Base-by-base conservation (phyloP, 225 moss, liverwort and hornwort genomes). In the Physcomitrellopsis africana region DNA sequence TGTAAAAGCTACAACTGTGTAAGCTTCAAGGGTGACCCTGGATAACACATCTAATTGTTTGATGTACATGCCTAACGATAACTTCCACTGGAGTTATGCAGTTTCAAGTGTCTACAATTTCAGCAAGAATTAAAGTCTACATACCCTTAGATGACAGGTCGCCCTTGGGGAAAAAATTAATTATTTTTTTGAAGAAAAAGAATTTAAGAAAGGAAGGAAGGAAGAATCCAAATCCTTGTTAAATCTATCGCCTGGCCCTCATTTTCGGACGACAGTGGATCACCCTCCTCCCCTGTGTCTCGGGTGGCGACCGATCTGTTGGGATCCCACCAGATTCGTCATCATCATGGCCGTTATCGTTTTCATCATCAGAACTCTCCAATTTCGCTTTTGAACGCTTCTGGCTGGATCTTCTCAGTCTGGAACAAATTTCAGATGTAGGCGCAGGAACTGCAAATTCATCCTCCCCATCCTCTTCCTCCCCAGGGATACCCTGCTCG, bases 221-320 rank as follows among this genome's bases (percentile, higher is more conserved):
- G 7, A 37, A 37, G 32, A 37, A 70, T 60, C 68, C 59, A 44
- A 77, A 19, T 46, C 22, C 59, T 69, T 20, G 62, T 13, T 71
- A 51, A 5, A 48, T 74, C 60, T 79, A 76, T 54, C 85, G 81
- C 68, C 81, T 81, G 76, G 81, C 82, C 69, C 79, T 85, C 81
- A 82, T 65, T 85, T 85, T 85, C 7, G 79, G 14, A 69, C 85
- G 85, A 79, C 72, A 68, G 3, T 65, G 44, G 73, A 82, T 69
- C 76, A 55, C 76, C 65, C 76, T 82, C 54, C 85, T 79, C 29
- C 71, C 76, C 58, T 76, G 79, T 69, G 81, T 79, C 43, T 49
- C 54, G 24, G 44, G 62, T 60, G 72, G 72, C 29, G 81, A 78
- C 53, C 72, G 72, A 68, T 20, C 54, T 42, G 72, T 57, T 42